Evolutionary conservation across 169 alveolate genomes (phyloP), one percentile per base, ranked within the genome.

Genomic region (Plasmodium yoelii): DNA sequence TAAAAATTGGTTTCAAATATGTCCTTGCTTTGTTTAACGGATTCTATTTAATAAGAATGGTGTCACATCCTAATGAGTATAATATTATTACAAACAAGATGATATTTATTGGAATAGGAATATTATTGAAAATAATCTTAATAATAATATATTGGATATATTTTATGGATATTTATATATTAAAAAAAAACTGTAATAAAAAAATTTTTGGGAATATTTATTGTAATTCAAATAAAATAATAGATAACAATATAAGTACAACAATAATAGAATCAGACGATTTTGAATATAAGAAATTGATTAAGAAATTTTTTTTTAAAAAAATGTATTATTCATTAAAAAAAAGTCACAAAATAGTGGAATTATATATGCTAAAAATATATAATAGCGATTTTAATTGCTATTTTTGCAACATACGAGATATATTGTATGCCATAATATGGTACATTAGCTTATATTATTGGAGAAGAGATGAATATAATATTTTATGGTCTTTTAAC

Each of bases 381-480:
- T 82, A 82, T 82, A 82, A 82, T 34, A 82, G 90, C 7, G 42
- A 44, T 53, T 65, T 82, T 42, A 65, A 82, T 47, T 82, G 68
- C 47, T 82, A 82, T 61, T 82, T 67, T 49, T 82, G 90, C 28
- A 82, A 67, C 61, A 59, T 67, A 60, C 34, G 82, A 49, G 90
- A 82, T 56, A 70, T 47, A 5, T 61, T 67, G 12, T 82, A 82
- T 61, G 55, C 90, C 19, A 55, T 56, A 42, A 55, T 82, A 42
- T 82, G 90, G 90, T 82, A 65, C 22, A 82, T 67, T 28, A 82
- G 90, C 55, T 61, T 82, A 67, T 82, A 67, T 47, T 82, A 65
- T 61, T 82, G 90, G 90, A 65, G 90, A 18, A 67, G 90, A 67
- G 84, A 82, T 82, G 55, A 57, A 67, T 82, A 82, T 46, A 60